A percentile compares a stretch with the other conserved stretches of the same genome.
Conservation (phyloP, 2,329 filamentous ascomycete genomes). For the Xylariaceae sp. region DNA sequence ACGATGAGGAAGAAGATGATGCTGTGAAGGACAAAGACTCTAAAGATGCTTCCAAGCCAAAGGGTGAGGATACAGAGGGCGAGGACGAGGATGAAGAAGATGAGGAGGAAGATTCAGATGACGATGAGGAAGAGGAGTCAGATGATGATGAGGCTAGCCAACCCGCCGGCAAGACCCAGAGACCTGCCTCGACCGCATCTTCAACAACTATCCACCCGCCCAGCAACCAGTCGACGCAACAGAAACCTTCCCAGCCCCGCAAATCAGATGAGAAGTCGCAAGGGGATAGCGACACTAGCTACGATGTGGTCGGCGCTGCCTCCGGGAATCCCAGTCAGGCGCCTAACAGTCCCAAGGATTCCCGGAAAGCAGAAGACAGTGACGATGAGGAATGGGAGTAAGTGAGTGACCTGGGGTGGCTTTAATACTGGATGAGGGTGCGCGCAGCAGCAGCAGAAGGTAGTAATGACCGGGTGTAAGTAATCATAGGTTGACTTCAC, state of each 20-base stretch:
- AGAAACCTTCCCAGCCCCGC: slow-evolving; percentile 61
- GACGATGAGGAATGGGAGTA: slow-evolving; percentile 33
- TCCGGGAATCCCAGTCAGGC: slow-evolving; percentile 75
- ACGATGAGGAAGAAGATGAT: slow-evolving; percentile 31
- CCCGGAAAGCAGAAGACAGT: slow-evolving; percentile 50
- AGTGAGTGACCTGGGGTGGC: not conserved
- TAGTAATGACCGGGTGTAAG: slow-evolving; percentile 3
- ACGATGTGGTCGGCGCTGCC: slow-evolving; percentile 79
- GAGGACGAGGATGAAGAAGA: slow-evolving; percentile 62
- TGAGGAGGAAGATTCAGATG: not conserved
- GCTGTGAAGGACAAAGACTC: slow-evolving; percentile 40
- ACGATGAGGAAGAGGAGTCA: slow-evolving; percentile 27
- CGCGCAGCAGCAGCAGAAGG: not conserved
- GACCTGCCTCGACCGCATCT: slow-evolving; percentile 46
- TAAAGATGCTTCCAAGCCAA: slow-evolving; percentile 56
- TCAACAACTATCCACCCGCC: slow-evolving; percentile 57
- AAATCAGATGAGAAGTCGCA: slow-evolving; percentile 84
- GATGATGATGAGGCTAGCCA: slow-evolving; percentile 35
- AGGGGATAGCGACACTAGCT: slow-evolving; percentile 89
- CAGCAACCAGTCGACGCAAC: slow-evolving; percentile 32
- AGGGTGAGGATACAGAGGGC: slow-evolving; percentile 53
- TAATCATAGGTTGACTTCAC: slow-evolving; percentile 6
- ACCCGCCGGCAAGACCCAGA: slow-evolving; percentile 35
- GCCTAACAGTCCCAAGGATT: slow-evolving; percentile 58
- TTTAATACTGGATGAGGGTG: not conserved